These are phyloP conservation scores for Ceriops zippeliana DNA, from an alignment of 345 rosid genomes.

Conservation along the genomic window DNA sequence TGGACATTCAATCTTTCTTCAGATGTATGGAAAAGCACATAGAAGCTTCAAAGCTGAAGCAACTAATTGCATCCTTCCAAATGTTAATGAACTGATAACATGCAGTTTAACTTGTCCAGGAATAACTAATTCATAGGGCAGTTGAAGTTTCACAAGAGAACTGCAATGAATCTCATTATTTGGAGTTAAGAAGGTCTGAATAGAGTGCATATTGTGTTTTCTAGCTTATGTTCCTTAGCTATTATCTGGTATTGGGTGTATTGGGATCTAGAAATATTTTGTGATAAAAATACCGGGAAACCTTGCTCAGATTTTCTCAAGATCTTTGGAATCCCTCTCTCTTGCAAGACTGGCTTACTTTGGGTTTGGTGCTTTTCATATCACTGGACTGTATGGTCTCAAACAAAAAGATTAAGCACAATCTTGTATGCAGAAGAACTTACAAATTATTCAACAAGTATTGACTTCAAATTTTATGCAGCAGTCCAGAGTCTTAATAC, in stretches of 20 bases:
- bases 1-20: conserved; percentile 5
- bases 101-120: too few relatives aligned
- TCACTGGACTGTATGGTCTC: neutral
- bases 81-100: neutral
- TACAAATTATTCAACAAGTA: neutral
- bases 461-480: too few relatives aligned
- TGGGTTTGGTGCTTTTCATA: too few relatives aligned
- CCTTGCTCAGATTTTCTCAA: too few relatives aligned
- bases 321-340: too few relatives aligned
- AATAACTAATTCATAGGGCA: neutral
- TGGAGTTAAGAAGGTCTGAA: neutral
- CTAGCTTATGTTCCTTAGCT: neutral
- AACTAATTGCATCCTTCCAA: neutral
- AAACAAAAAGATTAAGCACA: neutral
- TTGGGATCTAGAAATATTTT: too few relatives aligned
- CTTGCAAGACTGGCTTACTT: too few relatives aligned
- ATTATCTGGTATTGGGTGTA: too few relatives aligned
- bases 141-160: neutral
- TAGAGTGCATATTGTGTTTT: neutral
- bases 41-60: neutral
- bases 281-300: too few relatives aligned
- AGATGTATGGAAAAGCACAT: neutral
- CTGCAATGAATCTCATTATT: neutral
- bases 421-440: neutral
- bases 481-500: too few relatives aligned